A percentile compares a stretch with the other conserved stretches of the same genome.
These are phyloP conservation scores for Oxytropis ochrocephala DNA, from an alignment of 306 rosid genomes.

Conservation along the genomic window DNA sequence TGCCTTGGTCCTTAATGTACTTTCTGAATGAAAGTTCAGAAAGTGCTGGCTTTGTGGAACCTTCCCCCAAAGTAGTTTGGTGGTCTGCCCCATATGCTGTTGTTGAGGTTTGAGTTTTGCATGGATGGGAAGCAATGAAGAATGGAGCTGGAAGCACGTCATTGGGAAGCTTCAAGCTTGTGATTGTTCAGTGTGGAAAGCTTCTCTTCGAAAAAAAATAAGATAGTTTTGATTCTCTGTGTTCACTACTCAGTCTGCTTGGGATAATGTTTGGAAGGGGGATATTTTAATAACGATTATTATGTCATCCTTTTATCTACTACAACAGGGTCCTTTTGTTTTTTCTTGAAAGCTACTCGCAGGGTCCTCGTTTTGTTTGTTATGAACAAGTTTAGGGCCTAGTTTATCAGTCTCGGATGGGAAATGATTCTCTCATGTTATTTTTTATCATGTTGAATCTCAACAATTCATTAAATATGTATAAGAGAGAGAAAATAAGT, in stretches of 20 bases:
- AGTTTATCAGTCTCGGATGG: neutral
- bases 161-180: conserved; percentile 25
- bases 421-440: no score
- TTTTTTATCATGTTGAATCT: no score
- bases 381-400: neutral
- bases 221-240: no score
- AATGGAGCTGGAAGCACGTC: conserved; percentile 33
- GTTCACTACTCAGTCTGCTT: no score
- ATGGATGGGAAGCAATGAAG: conserved; percentile 27
- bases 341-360: neutral
- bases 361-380: neutral
- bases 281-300: neutral
- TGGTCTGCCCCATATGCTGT: neutral
- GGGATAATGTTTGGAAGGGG: conserved; percentile 14
- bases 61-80: conserved; percentile 21
- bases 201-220: no score
- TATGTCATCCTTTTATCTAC: neutral
- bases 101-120: conserved; percentile 21
- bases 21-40: conserved; percentile 7
- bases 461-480: no score
- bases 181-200: conserved; percentile 13
- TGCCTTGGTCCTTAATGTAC: conserved; percentile 29
- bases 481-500: no score
- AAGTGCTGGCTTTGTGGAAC: conserved; percentile 13
- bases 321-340: no score